Evolutionary conservation across 176 grass and related monocot genomes (phyloP), one percentile per base, ranked within the genome.

Genomic region (Juncus inflexus): DNA sequence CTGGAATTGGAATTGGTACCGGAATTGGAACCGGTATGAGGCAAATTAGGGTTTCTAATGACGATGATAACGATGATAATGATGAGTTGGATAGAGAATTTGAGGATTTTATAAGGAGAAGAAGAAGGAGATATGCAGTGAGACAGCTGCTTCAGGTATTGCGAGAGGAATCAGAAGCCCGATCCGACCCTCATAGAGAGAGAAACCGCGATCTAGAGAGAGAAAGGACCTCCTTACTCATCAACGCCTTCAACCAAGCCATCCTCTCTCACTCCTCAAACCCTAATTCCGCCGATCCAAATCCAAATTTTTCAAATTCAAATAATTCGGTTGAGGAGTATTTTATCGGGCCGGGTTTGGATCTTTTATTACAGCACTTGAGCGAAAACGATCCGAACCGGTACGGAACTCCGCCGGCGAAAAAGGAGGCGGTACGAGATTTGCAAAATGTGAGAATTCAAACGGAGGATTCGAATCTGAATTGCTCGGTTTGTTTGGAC

Each of bases 401-500:
- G 43, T 83, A 90, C 42, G 95, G 95, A 7, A 90, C 89, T 5
- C 95, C 86, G 50, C 86, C 95, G n/a, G 80, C 95, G 3, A 92
- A 78, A 61, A 90, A 87, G 82, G 95, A 99, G 69, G 85, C 6
- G 0, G 65, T 99, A 38, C 78, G 89, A 52, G 88, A 88, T 0
- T 83, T 99, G 65, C 86, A 84, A n/a, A 87, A 50, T 12, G 89
- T 99, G 49, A 80, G 78, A 80, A 78, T 99, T 4, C 19, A 28
- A 28, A 72, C 63, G 64, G 78, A 90, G 66, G 75, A 71, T 37
- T 36, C 42, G 5, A 58, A 52, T 52, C 67, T 99, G 47, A 86
- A 78, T 57, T 99, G 95, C 76, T 90, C 95, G 5, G 78, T 94
- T 42, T 99, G 95, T 72, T 77, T 99, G 36, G 89, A 99, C 70